Conservation (phyloP, 2,329 filamentous ascomycete species). For the Phaeophleospora eucalypticola region DNA sequence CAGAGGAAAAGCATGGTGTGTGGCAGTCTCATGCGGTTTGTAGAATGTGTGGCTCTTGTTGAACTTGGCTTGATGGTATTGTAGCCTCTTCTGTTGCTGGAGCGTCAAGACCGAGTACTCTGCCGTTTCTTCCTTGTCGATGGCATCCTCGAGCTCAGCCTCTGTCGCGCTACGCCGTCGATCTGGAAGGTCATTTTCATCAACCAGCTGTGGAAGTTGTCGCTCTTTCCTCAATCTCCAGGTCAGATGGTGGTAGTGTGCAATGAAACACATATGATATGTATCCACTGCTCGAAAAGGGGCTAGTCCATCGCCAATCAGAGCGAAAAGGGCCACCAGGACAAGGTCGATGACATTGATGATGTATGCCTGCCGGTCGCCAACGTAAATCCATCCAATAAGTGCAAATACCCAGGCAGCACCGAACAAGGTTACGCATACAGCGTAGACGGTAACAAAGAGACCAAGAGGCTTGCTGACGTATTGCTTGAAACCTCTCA, state of each 20-base stretch:
- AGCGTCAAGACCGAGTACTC: constrained; percentile 60
- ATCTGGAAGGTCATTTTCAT: constrained; percentile 65
- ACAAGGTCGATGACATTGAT: constrained; percentile 54
- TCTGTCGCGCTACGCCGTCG: constrained; percentile 22
- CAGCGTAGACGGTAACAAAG: constrained; percentile 77
- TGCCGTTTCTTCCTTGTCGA: constrained; percentile 41
- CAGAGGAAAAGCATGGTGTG: constrained; percentile 74
- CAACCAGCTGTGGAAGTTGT: constrained; percentile 58
- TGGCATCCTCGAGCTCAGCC: constrained; percentile 36
- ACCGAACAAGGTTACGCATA: constrained; percentile 77
- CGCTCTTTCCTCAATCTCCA: constrained; percentile 59
- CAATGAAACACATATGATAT: constrained; percentile 82
- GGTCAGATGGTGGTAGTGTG: constrained; percentile 64
- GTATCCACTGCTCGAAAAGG: constrained; percentile 76
- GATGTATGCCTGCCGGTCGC: constrained; percentile 61
- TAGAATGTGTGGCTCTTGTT: constrained; percentile 83
- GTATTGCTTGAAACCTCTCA: constrained; percentile 80
- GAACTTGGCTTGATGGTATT: constrained; percentile 76
- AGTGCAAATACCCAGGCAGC: constrained; percentile 87
- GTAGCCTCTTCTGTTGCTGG: constrained; percentile 64
- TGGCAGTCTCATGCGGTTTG: constrained; percentile 80
- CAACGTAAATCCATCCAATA: constrained; percentile 82
- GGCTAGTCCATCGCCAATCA: constrained; percentile 59
- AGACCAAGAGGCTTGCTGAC: constrained; percentile 71
- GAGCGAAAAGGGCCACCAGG: constrained; percentile 59